A percentile compares a stretch with the other conserved stretches of the same genome.
Evolutionary conservation across 345 rosid genomes (phyloP).

Genomic region (Abelmoschus esculentus): DNA sequence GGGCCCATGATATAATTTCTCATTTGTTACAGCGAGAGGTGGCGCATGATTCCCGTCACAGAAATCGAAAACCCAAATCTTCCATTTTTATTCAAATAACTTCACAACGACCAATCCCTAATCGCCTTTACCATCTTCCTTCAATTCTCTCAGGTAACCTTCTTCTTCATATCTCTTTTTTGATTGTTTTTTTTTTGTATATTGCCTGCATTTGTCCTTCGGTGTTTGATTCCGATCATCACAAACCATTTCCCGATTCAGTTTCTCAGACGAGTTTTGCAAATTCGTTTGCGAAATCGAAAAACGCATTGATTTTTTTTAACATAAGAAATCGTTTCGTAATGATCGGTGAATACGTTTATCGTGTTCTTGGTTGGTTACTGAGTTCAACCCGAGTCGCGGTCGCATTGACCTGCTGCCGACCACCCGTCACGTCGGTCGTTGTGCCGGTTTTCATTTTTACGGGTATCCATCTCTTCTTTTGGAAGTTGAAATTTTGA

Average conservation of each 20-base stretch:
- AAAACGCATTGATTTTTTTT: not conserved
- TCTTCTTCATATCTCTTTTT: not conserved
- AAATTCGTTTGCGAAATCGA: not conserved
- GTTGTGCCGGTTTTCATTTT: not conserved
- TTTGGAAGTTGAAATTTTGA: not conserved
- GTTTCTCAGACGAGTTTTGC: not conserved
- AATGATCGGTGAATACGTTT: not conserved
- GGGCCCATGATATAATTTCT: too few species aligned
- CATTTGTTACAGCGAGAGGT: not conserved
- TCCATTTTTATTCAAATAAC: not conserved
- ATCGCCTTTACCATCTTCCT: not conserved
- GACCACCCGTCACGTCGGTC: not conserved
- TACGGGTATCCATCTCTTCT: not conserved
- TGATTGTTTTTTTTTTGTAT: not conserved
- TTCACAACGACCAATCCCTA: not conserved
- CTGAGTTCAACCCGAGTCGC: not conserved
- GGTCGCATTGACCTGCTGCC: not conserved
- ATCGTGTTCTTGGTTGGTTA: not conserved
- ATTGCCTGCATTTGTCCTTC: not conserved
- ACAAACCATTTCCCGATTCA: not conserved
- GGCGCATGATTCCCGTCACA: conserved; percentile 5
- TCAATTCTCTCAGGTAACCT: not conserved
- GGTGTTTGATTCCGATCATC: not conserved
- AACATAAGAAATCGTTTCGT: not conserved
- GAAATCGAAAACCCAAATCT: not conserved